phyloP scores from a whole-genome alignment of 2,329 filamentous ascomycete species.

The Geoglossum cookeanum region DNA sequence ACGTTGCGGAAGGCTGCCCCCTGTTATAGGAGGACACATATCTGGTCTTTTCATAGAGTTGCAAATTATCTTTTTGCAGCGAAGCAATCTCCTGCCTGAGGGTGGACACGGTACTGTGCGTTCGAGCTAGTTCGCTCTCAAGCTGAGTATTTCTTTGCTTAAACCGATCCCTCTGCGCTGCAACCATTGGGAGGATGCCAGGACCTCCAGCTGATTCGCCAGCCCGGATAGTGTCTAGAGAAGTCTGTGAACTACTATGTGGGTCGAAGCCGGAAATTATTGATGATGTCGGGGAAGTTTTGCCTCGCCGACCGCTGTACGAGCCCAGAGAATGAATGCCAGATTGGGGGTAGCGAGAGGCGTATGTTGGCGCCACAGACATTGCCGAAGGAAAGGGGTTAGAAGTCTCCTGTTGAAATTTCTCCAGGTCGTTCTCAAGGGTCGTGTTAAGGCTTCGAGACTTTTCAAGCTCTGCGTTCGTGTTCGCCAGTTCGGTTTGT shows the following conservation, averaged over 20 bases:
- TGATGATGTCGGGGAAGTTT: slow-evolving; percentile 81
- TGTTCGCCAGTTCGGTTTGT: slow-evolving; percentile 65
- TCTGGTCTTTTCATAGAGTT: slow-evolving; percentile 90
- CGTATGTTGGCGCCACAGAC: slow-evolving; percentile 83
- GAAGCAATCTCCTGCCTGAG: slow-evolving; percentile 80
- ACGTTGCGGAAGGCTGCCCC: slow-evolving; percentile 39
- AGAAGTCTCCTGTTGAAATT: slow-evolving; percentile 64
- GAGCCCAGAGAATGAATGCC: slow-evolving; percentile 32
- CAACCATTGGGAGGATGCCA: slow-evolving; percentile 93
- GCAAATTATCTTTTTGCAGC: slow-evolving; percentile 88
- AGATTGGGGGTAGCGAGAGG: slow-evolving; percentile 45
- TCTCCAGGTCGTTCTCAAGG: slow-evolving; percentile 78
- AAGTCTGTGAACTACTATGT: slow-evolving; percentile 27
- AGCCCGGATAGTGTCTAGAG: slow-evolving; percentile 38
- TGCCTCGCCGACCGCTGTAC: slow-evolving; percentile 40
- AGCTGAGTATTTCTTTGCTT: slow-evolving; percentile 88
- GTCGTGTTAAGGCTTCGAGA: slow-evolving; percentile 70
- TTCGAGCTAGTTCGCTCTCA: slow-evolving; percentile 73
- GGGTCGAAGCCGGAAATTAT: slow-evolving; percentile 96
- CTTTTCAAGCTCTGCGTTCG: slow-evolving; percentile 72
- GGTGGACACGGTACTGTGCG: slow-evolving; percentile 63
- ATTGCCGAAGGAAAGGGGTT: slow-evolving; percentile 77
- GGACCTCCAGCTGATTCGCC: slow-evolving; percentile 55
- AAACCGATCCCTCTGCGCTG: slow-evolving; percentile 92
- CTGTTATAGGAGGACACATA: slow-evolving; percentile 91